phyloP scores from a whole-genome alignment of 257 asterid genomes.

The Penstemon newberryi region DNA sequence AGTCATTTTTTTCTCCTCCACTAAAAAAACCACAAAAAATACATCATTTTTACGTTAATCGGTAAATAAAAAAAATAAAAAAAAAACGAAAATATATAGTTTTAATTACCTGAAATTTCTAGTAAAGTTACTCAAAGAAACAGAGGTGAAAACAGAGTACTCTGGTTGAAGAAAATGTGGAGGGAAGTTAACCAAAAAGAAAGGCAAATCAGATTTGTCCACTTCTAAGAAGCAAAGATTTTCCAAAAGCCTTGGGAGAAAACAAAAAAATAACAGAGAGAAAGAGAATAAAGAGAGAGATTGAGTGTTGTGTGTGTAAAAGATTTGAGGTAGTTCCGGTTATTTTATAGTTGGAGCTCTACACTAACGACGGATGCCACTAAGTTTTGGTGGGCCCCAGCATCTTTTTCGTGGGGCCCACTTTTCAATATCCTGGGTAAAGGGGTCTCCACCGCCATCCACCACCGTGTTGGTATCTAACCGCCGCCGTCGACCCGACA shows the following conservation, averaged over 20 bases:
- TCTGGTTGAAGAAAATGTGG: background rate
- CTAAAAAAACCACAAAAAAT: background rate
- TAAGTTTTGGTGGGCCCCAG: slow-evolving; percentile 36
- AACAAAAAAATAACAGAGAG: background rate
- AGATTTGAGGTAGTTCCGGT: slow-evolving; percentile 45
- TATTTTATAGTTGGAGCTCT: slow-evolving; percentile 57
- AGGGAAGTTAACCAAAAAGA: background rate
- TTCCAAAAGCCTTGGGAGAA: slow-evolving; percentile 14
- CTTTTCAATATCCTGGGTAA: slow-evolving; percentile 35
- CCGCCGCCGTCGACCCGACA: slow-evolving; percentile 40
- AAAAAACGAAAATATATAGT: too few species aligned
- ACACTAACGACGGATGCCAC: slow-evolving; percentile 48
- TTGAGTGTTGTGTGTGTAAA: slow-evolving; percentile 32
- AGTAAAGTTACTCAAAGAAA: too few species aligned
- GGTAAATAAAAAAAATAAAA: too few species aligned
- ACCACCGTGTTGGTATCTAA: slow-evolving; percentile 26
- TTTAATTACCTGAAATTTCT: background rate
- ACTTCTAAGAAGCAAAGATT: slow-evolving; percentile 24
- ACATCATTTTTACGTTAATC: background rate
- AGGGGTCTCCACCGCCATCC: slow-evolving; percentile 27
- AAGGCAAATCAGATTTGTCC: background rate
- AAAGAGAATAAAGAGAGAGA: slow-evolving; percentile 20
- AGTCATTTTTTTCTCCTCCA: slow-evolving; percentile 33
- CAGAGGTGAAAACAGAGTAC: background rate
- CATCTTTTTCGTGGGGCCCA: background rate